These are phyloP conservation scores for Tolypocladium ophioglossoides DNA, from an alignment of 2,329 filamentous ascomycete species.

Conservation along the genomic window DNA sequence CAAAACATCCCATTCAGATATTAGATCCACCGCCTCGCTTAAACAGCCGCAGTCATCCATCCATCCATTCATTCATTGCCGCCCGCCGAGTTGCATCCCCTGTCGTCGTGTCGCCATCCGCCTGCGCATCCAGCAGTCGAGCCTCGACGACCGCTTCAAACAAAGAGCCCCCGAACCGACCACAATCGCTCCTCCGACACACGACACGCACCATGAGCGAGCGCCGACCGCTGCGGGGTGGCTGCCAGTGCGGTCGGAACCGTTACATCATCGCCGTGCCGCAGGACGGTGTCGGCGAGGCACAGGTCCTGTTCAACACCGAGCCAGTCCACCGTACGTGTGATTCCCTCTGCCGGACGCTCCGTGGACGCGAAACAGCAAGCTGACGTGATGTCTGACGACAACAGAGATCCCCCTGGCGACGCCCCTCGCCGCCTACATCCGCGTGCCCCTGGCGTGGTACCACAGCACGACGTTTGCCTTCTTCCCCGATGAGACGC, in stretches of 20 bases:
- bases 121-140: neutral
- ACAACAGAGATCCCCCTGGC: slow-evolving; percentile 52
- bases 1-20: neutral
- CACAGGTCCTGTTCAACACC: slow-evolving; percentile 67
- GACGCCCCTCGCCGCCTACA: slow-evolving; percentile 66
- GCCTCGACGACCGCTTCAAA: neutral
- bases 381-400: neutral
- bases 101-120: neutral
- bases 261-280: slow-evolving; percentile 68
- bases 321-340: slow-evolving; percentile 60
- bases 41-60: neutral
- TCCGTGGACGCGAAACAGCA: neutral
- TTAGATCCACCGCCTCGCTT: too few species aligned
- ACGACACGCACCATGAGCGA: slow-evolving; percentile 29
- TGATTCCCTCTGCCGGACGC: neutral
- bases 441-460: slow-evolving; percentile 73
- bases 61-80: neutral
- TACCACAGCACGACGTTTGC: slow-evolving; percentile 67
- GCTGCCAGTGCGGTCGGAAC: slow-evolving; percentile 80
- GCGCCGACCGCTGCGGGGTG: slow-evolving; percentile 53
- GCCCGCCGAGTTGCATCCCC: neutral
- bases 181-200: neutral
- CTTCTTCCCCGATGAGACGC: slow-evolving; percentile 69
- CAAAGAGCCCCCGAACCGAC: neutral
- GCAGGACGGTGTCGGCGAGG: slow-evolving; percentile 38